A percentile compares a stretch with the other conserved stretches of the same genome.
These are phyloP conservation scores for Tephrocybe sp. DNA, from an alignment of 768 basidiomycete genomes.

Conservation along the genomic window DNA sequence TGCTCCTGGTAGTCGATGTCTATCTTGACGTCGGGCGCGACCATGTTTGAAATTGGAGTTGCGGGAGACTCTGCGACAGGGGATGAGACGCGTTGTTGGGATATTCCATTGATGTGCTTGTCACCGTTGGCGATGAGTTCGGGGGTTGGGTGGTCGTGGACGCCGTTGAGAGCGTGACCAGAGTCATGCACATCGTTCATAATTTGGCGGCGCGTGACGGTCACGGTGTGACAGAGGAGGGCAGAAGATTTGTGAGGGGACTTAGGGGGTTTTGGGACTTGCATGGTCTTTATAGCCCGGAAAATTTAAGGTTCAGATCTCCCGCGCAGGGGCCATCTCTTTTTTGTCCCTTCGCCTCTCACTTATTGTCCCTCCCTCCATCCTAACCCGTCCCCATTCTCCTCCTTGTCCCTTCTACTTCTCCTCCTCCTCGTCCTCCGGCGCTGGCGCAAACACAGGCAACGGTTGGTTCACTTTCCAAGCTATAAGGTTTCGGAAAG, in stretches of 20 bases:
- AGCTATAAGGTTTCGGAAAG: constrained; percentile 61
- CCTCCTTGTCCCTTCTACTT: constrained; percentile 24
- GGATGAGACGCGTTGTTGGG: constrained; percentile 31
- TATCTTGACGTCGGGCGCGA: constrained; percentile 57
- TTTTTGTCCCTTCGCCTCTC: constrained; percentile 30
- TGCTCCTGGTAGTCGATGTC: constrained; percentile 59
- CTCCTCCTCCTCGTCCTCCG: constrained; percentile 56
- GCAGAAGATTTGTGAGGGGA: constrained; percentile 74
- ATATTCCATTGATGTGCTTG: constrained; percentile 33
- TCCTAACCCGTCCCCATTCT: constrained; percentile 8
- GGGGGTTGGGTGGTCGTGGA: constrained; percentile 30
- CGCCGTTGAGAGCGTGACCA: constrained; percentile 40
- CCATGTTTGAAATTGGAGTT: constrained; percentile 54
- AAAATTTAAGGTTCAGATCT: constrained; percentile 84
- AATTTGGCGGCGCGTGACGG: constrained; percentile 63
- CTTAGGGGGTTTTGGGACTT: constrained; percentile 65
- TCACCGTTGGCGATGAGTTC: constrained; percentile 35
- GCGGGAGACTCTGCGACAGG: constrained; percentile 53
- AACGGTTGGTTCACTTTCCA: constrained; percentile 86
- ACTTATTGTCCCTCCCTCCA: constrained; percentile 16
- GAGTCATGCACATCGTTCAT: constrained; percentile 57
- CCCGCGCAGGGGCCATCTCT: constrained; percentile 68
- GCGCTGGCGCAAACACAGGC: constrained; percentile 73
- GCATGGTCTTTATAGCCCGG: constrained; percentile 79
- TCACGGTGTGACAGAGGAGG: constrained; percentile 62